Evolutionary conservation across 768 basidiomycete genomes (phyloP).

Genomic region (Amanita exitialis): DNA sequence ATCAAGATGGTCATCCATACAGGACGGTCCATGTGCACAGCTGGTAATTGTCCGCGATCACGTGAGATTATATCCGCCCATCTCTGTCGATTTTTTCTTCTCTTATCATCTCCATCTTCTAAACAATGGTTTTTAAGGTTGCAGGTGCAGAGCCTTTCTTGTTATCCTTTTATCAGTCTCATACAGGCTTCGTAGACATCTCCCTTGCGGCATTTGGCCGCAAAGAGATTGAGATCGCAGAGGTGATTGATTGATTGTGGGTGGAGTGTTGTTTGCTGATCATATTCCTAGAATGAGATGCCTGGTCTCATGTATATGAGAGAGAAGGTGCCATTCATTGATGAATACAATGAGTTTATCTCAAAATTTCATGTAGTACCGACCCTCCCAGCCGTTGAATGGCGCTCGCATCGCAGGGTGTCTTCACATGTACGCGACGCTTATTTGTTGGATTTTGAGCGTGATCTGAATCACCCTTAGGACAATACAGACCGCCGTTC

Average conservation of each 20-base stretch:
- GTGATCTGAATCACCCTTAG: conserved; percentile 28
- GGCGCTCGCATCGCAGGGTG: conserved; percentile 97
- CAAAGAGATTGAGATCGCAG: conserved; percentile 99
- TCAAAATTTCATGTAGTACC: conserved; percentile 46
- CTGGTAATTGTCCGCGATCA: neutral
- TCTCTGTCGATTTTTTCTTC: conserved; percentile 7
- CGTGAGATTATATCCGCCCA: conserved; percentile 12
- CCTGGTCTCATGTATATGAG: conserved; percentile 93
- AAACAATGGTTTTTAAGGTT: conserved; percentile 82
- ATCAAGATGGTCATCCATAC: neutral
- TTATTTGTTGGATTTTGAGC: conserved; percentile 1
- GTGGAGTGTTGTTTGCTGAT: neutral
- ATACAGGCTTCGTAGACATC: conserved; percentile 42
- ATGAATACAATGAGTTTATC: neutral
- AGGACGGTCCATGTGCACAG: neutral
- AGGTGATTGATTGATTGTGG: conserved; percentile 44
- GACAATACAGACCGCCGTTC: conserved; percentile 97
- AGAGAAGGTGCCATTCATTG: conserved; percentile 50
- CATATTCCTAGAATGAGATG: conserved; percentile 66
- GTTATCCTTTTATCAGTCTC: conserved; percentile 2
- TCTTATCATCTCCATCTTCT: conserved; percentile 14
- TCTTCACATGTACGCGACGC: conserved; percentile 77
- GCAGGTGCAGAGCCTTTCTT: conserved; percentile 42
- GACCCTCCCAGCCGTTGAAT: conserved; percentile 72
- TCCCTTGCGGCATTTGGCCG: conserved; percentile 99